Evolutionary conservation across 768 basidiomycete genomes (phyloP).

Genomic region (Trametes villosa): DNA sequence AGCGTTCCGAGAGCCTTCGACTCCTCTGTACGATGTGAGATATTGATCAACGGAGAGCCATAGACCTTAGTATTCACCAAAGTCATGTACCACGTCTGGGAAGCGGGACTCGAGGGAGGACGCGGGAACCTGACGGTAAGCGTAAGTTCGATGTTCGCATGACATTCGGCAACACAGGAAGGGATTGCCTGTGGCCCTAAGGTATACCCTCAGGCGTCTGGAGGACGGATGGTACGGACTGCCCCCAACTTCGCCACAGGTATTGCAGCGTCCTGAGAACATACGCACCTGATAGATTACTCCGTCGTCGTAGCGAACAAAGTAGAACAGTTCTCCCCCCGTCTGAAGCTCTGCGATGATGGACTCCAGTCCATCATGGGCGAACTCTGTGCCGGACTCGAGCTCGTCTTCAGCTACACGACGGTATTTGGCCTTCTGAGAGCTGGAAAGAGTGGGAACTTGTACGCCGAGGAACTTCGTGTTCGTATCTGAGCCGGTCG

Average conservation of each 20-base stretch:
- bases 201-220: too few relatives aligned
- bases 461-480: not conserved
- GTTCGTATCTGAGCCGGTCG: not conserved
- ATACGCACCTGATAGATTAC: conserved; percentile 58
- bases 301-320: conserved; percentile 61
- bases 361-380: conserved; percentile 20
- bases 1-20: conserved; percentile 48
- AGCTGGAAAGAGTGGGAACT: conserved; percentile 7
- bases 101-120: conserved; percentile 43
- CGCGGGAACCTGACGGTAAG: conserved; percentile 24
- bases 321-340: conserved; percentile 54
- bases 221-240: too few relatives aligned
- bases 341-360: conserved; percentile 62
- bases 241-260: not conserved
- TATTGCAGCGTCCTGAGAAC: not conserved
- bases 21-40: conserved; percentile 42
- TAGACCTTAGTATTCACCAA: conserved; percentile 46
- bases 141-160: too few relatives aligned
- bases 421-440: conserved; percentile 8
- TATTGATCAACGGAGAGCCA: not conserved
- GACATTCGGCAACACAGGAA: too few relatives aligned
- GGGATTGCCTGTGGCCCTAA: too few relatives aligned
- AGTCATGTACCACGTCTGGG: conserved; percentile 54
- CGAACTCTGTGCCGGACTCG: conserved; percentile 22
- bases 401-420: conserved; percentile 16